Percentiles rank a stretch among this genome's conserved stretches.
Conservation (phyloP, 805 yeast species). For the Starmerella bombi region DNA sequence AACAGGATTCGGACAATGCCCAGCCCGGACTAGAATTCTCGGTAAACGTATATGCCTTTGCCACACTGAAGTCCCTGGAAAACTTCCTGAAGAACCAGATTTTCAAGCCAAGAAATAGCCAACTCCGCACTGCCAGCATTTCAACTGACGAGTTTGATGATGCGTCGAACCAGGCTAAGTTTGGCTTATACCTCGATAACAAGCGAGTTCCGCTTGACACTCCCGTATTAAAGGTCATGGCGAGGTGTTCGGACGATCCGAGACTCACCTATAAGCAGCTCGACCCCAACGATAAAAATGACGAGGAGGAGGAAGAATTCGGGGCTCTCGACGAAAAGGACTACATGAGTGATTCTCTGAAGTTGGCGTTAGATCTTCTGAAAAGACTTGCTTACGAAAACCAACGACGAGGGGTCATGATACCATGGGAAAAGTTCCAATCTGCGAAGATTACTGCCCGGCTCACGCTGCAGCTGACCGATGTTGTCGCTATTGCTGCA, state of each 20-base stretch:
- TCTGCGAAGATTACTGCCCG: conserved; percentile 69
- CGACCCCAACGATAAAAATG: not conserved
- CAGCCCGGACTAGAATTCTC: too few species aligned
- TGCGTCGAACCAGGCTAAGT: too few species aligned
- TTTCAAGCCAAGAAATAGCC: too few species aligned
- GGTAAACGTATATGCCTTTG: conserved; percentile 4
- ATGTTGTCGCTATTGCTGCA: conserved; percentile 75
- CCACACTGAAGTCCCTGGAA: too few species aligned
- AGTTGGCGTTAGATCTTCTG: too few species aligned
- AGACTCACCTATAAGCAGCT: conserved; percentile 1
- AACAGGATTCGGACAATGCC: not conserved
- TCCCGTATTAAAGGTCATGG: conserved; percentile 7
- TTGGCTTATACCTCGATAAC: conserved; percentile 5
- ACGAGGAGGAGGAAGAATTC: conserved; percentile 1
- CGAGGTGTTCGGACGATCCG: conserved; percentile 1
- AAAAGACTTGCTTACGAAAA: conserved; percentile 6
- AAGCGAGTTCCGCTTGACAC: conserved; percentile 4
- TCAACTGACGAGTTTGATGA: too few species aligned
- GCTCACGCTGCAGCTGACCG: conserved; percentile 74
- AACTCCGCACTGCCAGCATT: too few species aligned
- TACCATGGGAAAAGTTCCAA: conserved; percentile 8
- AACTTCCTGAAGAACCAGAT: too few species aligned
- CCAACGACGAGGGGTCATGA: conserved; percentile 5
- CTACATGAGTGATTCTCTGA: not conserved
- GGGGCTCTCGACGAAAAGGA: conserved; percentile 2